phyloP scores from a whole-genome alignment of 805 yeast genomes.

The Cyberlindnera nakhonratchasimensis region DNA sequence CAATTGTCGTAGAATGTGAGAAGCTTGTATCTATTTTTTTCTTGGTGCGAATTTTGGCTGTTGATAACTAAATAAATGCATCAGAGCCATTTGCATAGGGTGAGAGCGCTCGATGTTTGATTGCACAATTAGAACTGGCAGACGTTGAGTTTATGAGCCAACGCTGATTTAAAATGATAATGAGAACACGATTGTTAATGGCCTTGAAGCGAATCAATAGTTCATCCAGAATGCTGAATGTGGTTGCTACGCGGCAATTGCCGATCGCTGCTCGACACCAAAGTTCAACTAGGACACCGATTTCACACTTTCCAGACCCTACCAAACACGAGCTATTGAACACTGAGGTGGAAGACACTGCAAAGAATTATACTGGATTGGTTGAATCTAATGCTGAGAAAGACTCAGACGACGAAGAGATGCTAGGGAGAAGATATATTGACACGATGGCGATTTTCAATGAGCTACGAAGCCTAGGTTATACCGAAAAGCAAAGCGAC shows the following conservation, averaged over 20 bases:
- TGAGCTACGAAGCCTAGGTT: slow-evolving; percentile 52
- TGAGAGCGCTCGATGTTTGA: too few species aligned
- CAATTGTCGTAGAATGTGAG: too few species aligned
- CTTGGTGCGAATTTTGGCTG: too few species aligned
- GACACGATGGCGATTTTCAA: slow-evolving; percentile 63
- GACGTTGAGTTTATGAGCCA: too few species aligned
- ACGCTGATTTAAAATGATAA: too few species aligned
- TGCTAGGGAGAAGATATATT: slow-evolving; percentile 33
- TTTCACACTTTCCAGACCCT: slow-evolving; percentile 3
- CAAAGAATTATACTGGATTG: too few species aligned
- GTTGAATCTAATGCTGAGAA: not conserved
- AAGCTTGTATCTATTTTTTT: too few species aligned
- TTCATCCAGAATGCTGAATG: not conserved
- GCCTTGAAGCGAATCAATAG: not conserved
- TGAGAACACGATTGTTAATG: not conserved
- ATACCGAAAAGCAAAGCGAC: slow-evolving; percentile 58
- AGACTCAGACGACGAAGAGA: not conserved
- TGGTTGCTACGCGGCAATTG: not conserved
- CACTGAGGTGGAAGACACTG: too few species aligned
- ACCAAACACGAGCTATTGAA: not conserved
- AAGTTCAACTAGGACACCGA: not conserved
- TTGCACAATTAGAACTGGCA: too few species aligned
- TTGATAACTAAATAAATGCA: too few species aligned
- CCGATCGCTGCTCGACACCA: not conserved
- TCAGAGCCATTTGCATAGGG: too few species aligned